Evolutionary conservation across 805 yeast genomes (phyloP), one percentile per base, ranked within the genome.

Genomic region (Phaffomyces antillensis): DNA sequence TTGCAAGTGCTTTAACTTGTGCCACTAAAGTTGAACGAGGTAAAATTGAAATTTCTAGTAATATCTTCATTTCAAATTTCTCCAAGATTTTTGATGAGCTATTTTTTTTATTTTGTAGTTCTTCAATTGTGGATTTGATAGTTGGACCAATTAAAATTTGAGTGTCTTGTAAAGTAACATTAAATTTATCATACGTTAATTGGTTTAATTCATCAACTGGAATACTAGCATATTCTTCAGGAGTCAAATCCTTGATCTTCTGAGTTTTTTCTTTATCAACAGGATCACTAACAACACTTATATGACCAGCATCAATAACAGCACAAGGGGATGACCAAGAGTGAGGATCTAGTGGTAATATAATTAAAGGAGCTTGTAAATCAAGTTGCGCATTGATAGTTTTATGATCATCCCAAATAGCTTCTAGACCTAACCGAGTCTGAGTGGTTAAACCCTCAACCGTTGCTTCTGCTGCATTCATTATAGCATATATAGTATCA

Each of bases 401-500:
- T 60, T 89, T 90, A 65, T 93, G 99, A 55, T 91, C 96, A 50
- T 89, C 96, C 53, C 95, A 72, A 0, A 96, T 93, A 52, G 93
- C 89, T 64, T 91, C 95, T 18, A 93, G 72, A 0, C 98, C 98
- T 50, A 93, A 74, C 56, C 96, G 72, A 0, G 98, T 93, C 60
- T 89, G 96, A 24, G 81, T 72, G 0, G 97, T 82, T 50, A 93
- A 70, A 2, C 95, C 97, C 57, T 89, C 96, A 46, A 93, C 84
- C 0, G 96, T 90, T 0, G 90, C 86, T 50, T 90, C 96, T 0
- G 99, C 99, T 1, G 96, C 98, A 62, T 79, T 83, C 78, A 93
- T 78, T 24, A 95, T 77, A 10, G 93, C 93, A 33, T 89, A 91
- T 20, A 93, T 79, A 0, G 97, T 89, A 56, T 90, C 96, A 45